Conservation (phyloP, 441 rosid genomes). For the Erodium texanum region DNA sequence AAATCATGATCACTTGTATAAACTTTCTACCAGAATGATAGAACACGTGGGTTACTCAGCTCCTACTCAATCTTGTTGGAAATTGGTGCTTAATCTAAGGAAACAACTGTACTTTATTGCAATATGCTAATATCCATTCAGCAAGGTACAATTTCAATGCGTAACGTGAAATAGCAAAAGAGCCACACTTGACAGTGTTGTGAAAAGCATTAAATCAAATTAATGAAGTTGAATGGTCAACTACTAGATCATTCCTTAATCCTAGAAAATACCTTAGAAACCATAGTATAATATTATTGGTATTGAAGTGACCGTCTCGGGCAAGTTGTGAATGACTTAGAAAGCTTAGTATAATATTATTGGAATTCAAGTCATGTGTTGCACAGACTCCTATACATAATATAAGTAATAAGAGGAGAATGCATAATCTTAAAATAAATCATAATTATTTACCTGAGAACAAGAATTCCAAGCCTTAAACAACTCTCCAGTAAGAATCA, state of each 20-base stretch:
- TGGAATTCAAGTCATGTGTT: background rate
- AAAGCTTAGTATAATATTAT: too few species aligned
- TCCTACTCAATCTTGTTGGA: too few species aligned
- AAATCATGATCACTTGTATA: too few species aligned
- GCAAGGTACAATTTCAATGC: background rate
- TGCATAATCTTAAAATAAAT: background rate
- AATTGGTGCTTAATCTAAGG: too few species aligned
- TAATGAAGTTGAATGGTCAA: slow-evolving; percentile 10
- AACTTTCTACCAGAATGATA: too few species aligned
- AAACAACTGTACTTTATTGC: background rate
- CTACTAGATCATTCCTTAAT: slow-evolving; percentile 19
- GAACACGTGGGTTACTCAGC: too few species aligned
- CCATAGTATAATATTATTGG: too few species aligned
- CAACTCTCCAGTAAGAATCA: slow-evolving; percentile 76
- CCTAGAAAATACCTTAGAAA: slow-evolving; percentile 13
- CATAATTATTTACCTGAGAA: slow-evolving; percentile 40
- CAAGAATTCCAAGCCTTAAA: slow-evolving; percentile 71
- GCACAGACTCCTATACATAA: background rate
- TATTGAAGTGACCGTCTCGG: slow-evolving; percentile 5
- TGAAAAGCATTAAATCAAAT: slow-evolving; percentile 4
- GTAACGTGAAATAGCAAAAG: slow-evolving; percentile 8
- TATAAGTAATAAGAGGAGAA: too few species aligned
- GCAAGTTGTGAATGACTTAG: slow-evolving; percentile 17
- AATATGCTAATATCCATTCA: background rate
- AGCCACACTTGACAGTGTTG: slow-evolving; percentile 4